Base-by-base conservation (phyloP, 805 yeast genomes). In the Yamadazyma takamatsuzukensis region DNA sequence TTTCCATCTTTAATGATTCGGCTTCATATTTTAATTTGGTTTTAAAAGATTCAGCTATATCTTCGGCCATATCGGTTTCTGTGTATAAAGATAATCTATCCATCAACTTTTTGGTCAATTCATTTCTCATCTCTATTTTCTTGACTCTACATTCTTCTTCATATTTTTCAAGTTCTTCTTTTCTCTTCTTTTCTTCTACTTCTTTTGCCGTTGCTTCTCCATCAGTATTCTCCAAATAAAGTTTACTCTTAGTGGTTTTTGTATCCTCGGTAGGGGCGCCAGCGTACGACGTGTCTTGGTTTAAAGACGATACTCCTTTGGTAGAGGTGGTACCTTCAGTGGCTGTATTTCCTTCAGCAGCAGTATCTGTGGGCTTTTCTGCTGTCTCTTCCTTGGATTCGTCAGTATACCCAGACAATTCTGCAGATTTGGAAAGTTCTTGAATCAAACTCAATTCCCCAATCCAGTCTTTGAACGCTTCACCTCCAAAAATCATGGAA, bases 401-500 rank as follows among this genome's bases (percentile, higher is more conserved):
- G 18, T 59, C 65, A 4, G 39, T 46, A 23, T 57, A 54, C 5
- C 69, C 70, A 1, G 64, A 55, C 21, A 65, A 53, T 37, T 66
- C 72, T 2, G 72, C 72, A 6, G 67, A 51, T 38, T 65, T 65
- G 23, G 62, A 43, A 42, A 66, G 48, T 36, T 65, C 71, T 44
- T 58, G 65, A 24, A 66, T 40, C 33, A 66, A 56, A 2, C 90
- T 84, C 16, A 56, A 46, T 54, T 93, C 96, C 4, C 98, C 98
- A 47, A 90, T 85, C 71, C 88, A 84, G 37, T 76, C 83, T 36
- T 73, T 64, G 53, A 84, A 84, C 1, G 80, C 78, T 39, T 80
- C 88, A 34, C 94, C 94, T 36, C 94, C 94, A 56, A 84, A 93
- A 22, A 93, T 84, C 53, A 72, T 70, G 18, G 82, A 73, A 59